Conservation (phyloP, 768 basidiomycete genomes). For the Clavaria fumosa region DNA sequence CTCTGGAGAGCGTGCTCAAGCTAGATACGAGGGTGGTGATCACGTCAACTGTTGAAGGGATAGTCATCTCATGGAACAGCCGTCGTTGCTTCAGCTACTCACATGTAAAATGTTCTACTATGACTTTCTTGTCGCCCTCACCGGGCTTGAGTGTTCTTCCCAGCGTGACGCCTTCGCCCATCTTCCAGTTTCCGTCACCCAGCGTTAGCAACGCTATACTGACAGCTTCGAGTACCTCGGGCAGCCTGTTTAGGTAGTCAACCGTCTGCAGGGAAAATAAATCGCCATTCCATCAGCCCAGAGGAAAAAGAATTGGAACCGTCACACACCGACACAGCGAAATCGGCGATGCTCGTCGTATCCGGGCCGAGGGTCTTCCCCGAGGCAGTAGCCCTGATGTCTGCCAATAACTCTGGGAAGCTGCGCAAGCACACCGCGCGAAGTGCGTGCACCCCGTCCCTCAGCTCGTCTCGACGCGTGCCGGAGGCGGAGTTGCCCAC, state of each 20-base stretch:
- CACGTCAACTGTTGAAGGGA: conserved; percentile 71
- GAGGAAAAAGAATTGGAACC: not conserved
- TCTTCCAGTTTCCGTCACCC: conserved; percentile 85
- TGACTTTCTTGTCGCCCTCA: conserved; percentile 39
- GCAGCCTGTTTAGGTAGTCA: conserved; percentile 52
- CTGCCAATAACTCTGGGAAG: conserved; percentile 73
- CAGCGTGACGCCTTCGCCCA: conserved; percentile 69
- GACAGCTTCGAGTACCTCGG: conserved; percentile 54
- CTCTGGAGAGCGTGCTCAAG: conserved; percentile 46
- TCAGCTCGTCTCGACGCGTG: too few relatives aligned
- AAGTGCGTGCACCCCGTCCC: conserved; percentile 50
- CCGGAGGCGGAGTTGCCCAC: too few relatives aligned
- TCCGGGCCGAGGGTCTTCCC: conserved; percentile 45
- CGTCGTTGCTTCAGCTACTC: too few relatives aligned
- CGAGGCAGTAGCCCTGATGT: conserved; percentile 50
- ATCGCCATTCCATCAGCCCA: not conserved
- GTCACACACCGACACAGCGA: conserved; percentile 33
- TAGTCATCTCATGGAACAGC: too few relatives aligned
- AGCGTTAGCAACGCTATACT: conserved; percentile 49
- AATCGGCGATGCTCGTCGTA: conserved; percentile 49
- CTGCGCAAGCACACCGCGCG: conserved; percentile 60
- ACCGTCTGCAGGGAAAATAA: conserved; percentile 32
- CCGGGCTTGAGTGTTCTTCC: conserved; percentile 31
- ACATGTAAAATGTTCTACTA: conserved; percentile 70
- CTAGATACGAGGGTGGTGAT: conserved; percentile 46